Conservation (phyloP, 495 filamentous ascomycete species). For the Penicillium atrosanguineum region DNA sequence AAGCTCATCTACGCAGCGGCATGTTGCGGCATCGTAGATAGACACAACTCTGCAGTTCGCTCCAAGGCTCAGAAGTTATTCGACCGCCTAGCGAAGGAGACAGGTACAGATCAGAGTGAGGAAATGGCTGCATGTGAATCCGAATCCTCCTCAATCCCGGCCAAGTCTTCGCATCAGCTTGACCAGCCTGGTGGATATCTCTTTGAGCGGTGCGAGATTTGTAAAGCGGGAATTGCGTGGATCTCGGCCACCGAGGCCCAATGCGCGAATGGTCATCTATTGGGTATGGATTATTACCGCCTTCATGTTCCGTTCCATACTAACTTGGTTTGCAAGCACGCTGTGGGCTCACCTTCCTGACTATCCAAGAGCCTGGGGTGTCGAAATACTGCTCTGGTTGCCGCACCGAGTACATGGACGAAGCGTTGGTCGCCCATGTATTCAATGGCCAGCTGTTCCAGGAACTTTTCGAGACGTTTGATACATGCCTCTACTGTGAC, state of each 20-base stretch:
- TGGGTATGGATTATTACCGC: slow-evolving; percentile 28
- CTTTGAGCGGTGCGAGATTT: slow-evolving; percentile 50
- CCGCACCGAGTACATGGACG: slow-evolving; percentile 46
- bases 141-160: slow-evolving; percentile 10
- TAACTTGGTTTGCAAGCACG: slow-evolving; percentile 33
- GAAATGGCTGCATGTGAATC: slow-evolving; percentile 31
- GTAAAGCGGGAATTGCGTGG: slow-evolving; percentile 40
- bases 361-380: slow-evolving; percentile 53
- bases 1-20: slow-evolving; percentile 39
- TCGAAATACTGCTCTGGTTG: slow-evolving; percentile 56
- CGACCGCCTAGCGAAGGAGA: slow-evolving; percentile 24
- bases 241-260: slow-evolving; percentile 35
- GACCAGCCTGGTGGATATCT: slow-evolving; percentile 22
- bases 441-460: slow-evolving; percentile 21
- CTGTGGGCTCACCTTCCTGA: slow-evolving; percentile 52
- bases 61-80: slow-evolving; percentile 28
- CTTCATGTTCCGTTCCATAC: not conserved
- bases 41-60: slow-evolving; percentile 22
- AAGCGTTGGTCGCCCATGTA: slow-evolving; percentile 29
- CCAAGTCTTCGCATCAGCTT: slow-evolving; percentile 27
- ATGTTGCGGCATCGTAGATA: slow-evolving; percentile 37
- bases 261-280: slow-evolving; percentile 50
- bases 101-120: slow-evolving; percentile 31
- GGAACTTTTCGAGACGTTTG: slow-evolving; percentile 44
- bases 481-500: slow-evolving; percentile 54